Base-by-base conservation (phyloP, 169 alveolate genomes). In the Neospora caninum region DNA sequence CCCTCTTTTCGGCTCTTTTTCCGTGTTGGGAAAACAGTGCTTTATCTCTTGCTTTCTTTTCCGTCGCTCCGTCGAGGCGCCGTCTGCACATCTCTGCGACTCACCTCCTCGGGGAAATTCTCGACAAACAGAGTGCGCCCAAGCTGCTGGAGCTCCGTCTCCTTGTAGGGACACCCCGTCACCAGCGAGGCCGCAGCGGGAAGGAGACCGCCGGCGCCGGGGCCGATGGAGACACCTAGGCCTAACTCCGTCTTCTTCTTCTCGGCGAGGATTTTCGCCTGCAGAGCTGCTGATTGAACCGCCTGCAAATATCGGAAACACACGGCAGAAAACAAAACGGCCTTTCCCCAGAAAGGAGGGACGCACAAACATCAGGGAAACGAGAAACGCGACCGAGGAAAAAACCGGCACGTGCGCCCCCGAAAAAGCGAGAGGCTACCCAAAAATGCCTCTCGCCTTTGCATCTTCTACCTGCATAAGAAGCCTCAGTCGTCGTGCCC, bases 151-250 rank as follows among this genome's bases (percentile, higher is more conserved):
- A 70, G 82, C 84, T 88, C 92, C 22, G 92, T 69, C 92, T 88
- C 86, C 64, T 69, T 70, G 34, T 49, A 20, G 34, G 36, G 41
- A 18, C 69, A 69, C 36, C 92, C 92, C 20, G 92, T 49, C 36
- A 88, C 92, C 27, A 88, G 92, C 0, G 92, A 88, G 58, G 69
- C 54, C 38, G 92, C 92, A 38, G 92, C 80, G n/a, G 92, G 92
- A 29, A 88, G 84, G 67, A 69, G 92, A 49, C 92, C 92, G 58
- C 70, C 92, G 9, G 92, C 92, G 36, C 80, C 70, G n/a, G 84
- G 84, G 18, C 84, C 84, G 31, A 88, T 49, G 13, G 92, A 43
- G n/a, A 88, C 92, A 4, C 92, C 92, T 9, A 88, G 54, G 39
- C 92, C 92, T 31, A 88, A 29, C 20, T 88, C 92, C 41, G 69